Conservation (phyloP, 495 filamentous ascomycete species). For the Aspergillus wentii region DNA sequence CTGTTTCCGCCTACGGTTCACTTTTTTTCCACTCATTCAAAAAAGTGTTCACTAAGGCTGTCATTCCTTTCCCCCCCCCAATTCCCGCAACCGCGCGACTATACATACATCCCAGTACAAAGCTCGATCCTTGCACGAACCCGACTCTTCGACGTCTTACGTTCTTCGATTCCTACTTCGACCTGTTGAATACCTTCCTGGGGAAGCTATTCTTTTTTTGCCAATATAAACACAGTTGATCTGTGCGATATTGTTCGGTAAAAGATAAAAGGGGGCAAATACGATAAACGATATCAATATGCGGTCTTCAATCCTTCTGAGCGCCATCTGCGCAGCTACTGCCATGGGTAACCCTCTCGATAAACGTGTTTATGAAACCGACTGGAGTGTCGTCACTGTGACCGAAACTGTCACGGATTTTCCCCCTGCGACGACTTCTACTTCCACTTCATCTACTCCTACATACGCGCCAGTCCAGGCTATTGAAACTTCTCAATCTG, state of each 20-base stretch:
- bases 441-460: conserved; percentile 6
- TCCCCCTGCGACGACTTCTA: conserved; percentile 22
- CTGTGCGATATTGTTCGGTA: conserved; percentile 20
- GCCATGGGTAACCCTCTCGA: conserved; percentile 53
- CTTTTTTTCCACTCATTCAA: conserved; percentile 35
- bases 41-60: conserved; percentile 30
- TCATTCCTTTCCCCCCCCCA: conserved; percentile 30
- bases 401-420: conserved; percentile 58
- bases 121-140: background rate
- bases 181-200: conserved; percentile 31
- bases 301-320: conserved; percentile 61
- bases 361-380: conserved; percentile 50
- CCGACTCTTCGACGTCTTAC: background rate
- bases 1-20: conserved; percentile 11
- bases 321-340: conserved; percentile 58
- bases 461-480: conserved; percentile 12
- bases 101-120: too few species aligned
- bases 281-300: conserved; percentile 42
- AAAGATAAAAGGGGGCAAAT: conserved; percentile 5
- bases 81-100: too few species aligned
- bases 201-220: conserved; percentile 27
- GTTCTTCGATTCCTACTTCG: conserved; percentile 4
- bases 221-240: conserved; percentile 27
- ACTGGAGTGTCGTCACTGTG: conserved; percentile 54
- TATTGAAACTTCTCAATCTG: too few species aligned